A percentile compares a stretch with the other conserved stretches of the same genome.
Conservation (phyloP, 352 stramenopile species). For the Globisporangium rhizosaccharum region DNA sequence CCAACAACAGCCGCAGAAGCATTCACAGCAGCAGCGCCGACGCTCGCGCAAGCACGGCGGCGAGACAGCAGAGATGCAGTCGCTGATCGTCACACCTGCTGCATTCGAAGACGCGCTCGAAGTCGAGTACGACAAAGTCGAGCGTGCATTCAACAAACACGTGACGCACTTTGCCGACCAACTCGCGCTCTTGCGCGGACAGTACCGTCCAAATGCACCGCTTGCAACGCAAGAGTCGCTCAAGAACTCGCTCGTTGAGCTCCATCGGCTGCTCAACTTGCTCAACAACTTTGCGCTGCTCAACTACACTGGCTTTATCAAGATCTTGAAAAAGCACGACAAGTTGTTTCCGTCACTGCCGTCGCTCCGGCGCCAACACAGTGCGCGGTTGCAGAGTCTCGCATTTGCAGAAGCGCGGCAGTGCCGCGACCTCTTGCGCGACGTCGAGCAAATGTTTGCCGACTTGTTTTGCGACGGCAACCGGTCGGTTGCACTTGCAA, state of each 20-base stretch:
- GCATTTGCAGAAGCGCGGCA: conserved; percentile 51
- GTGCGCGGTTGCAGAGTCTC: conserved; percentile 42
- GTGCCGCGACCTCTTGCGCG: conserved; percentile 41
- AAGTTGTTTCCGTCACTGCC: conserved; percentile 66
- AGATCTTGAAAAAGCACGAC: conserved; percentile 97
- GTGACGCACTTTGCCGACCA: conserved; percentile 74
- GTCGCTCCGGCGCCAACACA: conserved; percentile 31
- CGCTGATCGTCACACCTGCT: conserved; percentile 22
- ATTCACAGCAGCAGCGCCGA: conserved; percentile 7
- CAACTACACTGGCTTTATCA: conserved; percentile 98
- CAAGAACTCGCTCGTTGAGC: conserved; percentile 90
- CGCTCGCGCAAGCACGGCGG: conserved; percentile 14
- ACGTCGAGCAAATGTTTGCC: conserved; percentile 67
- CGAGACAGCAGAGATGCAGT: conserved; percentile 24
- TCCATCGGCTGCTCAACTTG: conserved; percentile 91
- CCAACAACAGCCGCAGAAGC: not conserved
- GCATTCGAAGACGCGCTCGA: conserved; percentile 84
- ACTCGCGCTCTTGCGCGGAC: conserved; percentile 75
- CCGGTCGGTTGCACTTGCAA: conserved; percentile 60
- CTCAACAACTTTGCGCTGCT: conserved; percentile 96
- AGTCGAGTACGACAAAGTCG: conserved; percentile 86
- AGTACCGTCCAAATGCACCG: conserved; percentile 54
- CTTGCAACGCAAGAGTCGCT: conserved; percentile 84
- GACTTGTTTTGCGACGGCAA: conserved; percentile 77
- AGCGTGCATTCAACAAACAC: conserved; percentile 89